Percentiles rank a stretch among this genome's conserved stretches.
Evolutionary conservation across 805 yeast genomes (phyloP).

Genomic region (Jamesozyma rosinii): DNA sequence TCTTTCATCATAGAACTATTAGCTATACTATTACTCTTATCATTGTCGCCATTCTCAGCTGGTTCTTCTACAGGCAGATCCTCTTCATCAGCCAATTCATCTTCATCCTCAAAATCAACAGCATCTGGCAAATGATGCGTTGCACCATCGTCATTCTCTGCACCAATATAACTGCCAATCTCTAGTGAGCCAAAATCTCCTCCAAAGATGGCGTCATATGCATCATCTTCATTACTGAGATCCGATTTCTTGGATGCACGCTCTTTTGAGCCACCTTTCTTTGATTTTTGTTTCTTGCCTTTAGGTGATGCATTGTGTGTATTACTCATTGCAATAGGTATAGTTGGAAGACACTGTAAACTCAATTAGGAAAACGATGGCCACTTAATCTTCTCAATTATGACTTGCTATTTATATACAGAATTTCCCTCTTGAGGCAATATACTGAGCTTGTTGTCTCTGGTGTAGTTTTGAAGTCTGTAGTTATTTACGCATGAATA

Average conservation of each 20-base stretch:
- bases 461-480: no score
- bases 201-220: conserved; percentile 31
- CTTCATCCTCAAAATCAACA: conserved; percentile 87
- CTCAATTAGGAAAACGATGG: no score
- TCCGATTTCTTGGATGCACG: conserved; percentile 9
- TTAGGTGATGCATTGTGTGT: background rate
- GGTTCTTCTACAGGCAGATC: background rate
- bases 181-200: conserved; percentile 32
- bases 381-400: background rate
- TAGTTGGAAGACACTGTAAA: background rate
- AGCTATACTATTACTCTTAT: background rate
- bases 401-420: background rate
- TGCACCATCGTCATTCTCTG: conserved; percentile 34
- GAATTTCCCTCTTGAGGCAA: background rate
- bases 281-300: background rate
- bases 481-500: no score
- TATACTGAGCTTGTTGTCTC: background rate
- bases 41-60: background rate
- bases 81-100: conserved; percentile 68
- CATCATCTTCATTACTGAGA: conserved; percentile 33
- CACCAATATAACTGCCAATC: conserved; percentile 24
- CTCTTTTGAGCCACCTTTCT: conserved; percentile 3
- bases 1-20: background rate
- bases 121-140: conserved; percentile 84
- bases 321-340: background rate